These are phyloP conservation scores for Globisporangium nodosum DNA, from an alignment of 352 stramenopile species.

Conservation along the genomic window DNA sequence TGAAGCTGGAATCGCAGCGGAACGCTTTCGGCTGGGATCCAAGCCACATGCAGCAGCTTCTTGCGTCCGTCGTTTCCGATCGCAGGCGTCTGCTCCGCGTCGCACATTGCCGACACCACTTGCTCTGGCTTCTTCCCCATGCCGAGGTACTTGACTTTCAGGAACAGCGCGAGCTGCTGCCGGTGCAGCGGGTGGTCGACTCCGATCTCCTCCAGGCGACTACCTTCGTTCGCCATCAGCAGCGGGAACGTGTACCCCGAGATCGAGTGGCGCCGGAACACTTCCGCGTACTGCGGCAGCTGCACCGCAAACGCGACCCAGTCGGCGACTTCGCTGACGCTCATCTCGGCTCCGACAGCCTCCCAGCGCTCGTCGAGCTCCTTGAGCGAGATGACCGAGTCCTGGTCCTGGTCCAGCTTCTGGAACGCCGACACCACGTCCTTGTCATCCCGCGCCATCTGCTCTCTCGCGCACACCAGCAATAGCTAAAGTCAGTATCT, in stretches of 20 bases:
- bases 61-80: slow-evolving; percentile 9
- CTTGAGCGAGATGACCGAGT: slow-evolving; percentile 76
- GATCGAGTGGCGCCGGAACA: slow-evolving; percentile 76
- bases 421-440: slow-evolving; percentile 65
- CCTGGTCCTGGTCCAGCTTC: slow-evolving; percentile 72
- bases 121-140: slow-evolving; percentile 62
- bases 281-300: slow-evolving; percentile 72
- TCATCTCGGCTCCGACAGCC: slow-evolving; percentile 79
- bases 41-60: slow-evolving; percentile 49
- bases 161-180: slow-evolving; percentile 75
- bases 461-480: neutral
- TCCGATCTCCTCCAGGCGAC: slow-evolving; percentile 63
- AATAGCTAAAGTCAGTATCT: neutral
- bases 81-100: slow-evolving; percentile 9
- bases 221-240: slow-evolving; percentile 79
- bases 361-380: slow-evolving; percentile 84
- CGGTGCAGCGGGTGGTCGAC: slow-evolving; percentile 67
- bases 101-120: slow-evolving; percentile 37
- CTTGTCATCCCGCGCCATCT: slow-evolving; percentile 53
- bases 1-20: slow-evolving; percentile 70
- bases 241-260: slow-evolving; percentile 84
- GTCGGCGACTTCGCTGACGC: slow-evolving; percentile 72
- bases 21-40: slow-evolving; percentile 37
- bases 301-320: slow-evolving; percentile 80
- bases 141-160: slow-evolving; percentile 77